phyloP scores from a whole-genome alignment of 139 green algal genomes.

The Chlamydomonas urium region DNA sequence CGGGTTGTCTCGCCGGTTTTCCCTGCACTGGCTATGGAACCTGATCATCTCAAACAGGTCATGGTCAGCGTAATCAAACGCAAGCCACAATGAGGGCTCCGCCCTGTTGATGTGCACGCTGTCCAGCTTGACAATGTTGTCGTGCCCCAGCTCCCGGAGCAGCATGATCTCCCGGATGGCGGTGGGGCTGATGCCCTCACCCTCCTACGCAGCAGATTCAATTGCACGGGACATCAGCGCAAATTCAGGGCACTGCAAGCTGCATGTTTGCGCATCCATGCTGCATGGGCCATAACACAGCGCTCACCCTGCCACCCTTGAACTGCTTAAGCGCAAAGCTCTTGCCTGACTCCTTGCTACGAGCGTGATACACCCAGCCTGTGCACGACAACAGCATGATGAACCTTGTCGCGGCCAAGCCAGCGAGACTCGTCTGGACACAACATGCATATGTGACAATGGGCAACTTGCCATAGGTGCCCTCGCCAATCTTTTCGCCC shows the following conservation, averaged over 20 bases:
- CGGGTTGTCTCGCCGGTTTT: conserved; percentile 24
- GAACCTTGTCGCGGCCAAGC: too few species aligned
- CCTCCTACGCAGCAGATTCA: too few species aligned
- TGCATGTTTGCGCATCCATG: too few species aligned
- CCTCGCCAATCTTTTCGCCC: conserved; percentile 58
- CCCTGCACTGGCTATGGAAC: conserved; percentile 46
- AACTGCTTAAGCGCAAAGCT: conserved; percentile 67
- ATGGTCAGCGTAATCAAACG: conserved; percentile 75
- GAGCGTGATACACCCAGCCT: too few species aligned
- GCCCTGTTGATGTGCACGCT: conserved; percentile 50
- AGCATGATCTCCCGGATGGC: conserved; percentile 76
- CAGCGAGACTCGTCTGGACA: too few species aligned
- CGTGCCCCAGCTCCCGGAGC: conserved; percentile 63
- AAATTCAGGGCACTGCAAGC: too few species aligned
- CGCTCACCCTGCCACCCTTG: conserved; percentile 39
- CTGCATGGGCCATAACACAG: too few species aligned
- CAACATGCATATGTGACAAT: too few species aligned
- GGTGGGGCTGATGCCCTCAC: conserved; percentile 62
- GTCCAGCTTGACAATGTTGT: conserved; percentile 64
- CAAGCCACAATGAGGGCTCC: conserved; percentile 60
- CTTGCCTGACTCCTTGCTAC: conserved; percentile 34
- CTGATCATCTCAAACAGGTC: conserved; percentile 79
- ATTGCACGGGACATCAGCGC: too few species aligned
- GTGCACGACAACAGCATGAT: too few species aligned
- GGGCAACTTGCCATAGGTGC: conserved; percentile 33